These are phyloP conservation scores for Buxus sempervirens DNA, from an alignment of 164 flowering plant species.

Conservation along the genomic window DNA sequence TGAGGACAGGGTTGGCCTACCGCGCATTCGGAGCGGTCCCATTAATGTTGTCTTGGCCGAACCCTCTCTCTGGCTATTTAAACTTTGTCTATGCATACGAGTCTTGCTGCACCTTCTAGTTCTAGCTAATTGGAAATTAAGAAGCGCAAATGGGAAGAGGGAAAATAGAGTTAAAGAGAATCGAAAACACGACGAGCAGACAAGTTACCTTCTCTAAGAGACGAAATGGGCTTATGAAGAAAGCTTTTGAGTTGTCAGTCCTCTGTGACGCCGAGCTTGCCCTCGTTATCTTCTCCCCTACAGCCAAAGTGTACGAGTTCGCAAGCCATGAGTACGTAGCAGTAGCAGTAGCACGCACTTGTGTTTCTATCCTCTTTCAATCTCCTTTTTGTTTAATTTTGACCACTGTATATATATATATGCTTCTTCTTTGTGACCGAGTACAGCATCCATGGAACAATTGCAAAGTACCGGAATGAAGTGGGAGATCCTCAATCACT, in stretches of 20 bases:
- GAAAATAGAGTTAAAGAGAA: slow-evolving; percentile 56
- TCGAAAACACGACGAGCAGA: slow-evolving; percentile 51
- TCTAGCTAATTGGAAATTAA: no score
- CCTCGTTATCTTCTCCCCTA: slow-evolving; percentile 43
- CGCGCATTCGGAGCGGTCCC: no score
- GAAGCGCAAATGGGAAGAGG: slow-evolving; percentile 68
- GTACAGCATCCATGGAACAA: slow-evolving; percentile 45
- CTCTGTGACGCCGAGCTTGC: slow-evolving; percentile 61
- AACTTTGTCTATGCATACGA: no score
- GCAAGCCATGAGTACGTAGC: slow-evolving; percentile 45
- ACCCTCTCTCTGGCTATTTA: no score
- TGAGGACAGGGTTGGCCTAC: no score
- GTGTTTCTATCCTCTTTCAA: background rate
- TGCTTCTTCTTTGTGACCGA: background rate
- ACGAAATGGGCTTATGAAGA: slow-evolving; percentile 54
- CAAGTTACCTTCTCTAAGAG: slow-evolving; percentile 61
- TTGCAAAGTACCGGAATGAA: slow-evolving; percentile 33
- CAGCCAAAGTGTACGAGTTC: slow-evolving; percentile 41
- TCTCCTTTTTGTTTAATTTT: background rate
- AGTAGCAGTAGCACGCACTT: no score
- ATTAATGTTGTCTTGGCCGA: no score
- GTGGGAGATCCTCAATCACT: slow-evolving; percentile 27
- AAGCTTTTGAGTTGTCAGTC: slow-evolving; percentile 52
- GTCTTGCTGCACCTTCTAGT: no score
- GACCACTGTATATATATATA: no score